A percentile compares a stretch with the other conserved stretches of the same genome.
Conservation (phyloP, 192 early-diverging fungal genomes). For the Irineochytrium annulatum region DNA sequence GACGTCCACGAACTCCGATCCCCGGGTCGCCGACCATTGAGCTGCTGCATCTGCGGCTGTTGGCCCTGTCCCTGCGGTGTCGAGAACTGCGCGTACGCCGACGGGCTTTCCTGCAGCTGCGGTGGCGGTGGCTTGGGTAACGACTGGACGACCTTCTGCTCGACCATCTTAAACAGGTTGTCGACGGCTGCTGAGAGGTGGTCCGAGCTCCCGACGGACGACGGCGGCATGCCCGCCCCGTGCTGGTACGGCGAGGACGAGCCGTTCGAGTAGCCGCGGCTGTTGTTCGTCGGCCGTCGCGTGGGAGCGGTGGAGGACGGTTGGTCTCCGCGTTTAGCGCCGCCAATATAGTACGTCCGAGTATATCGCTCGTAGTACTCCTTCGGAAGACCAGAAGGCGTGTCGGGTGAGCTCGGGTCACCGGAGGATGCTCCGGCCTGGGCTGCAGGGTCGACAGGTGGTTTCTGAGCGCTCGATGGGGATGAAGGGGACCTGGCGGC, state of each 20-base stretch:
- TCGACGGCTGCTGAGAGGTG: conserved; percentile 28
- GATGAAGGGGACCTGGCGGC: no score
- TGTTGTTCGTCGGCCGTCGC: conserved; percentile 2
- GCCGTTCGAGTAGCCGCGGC: neutral
- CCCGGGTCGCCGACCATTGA: neutral
- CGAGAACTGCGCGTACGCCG: no score
- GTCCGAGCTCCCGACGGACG: conserved; percentile 22
- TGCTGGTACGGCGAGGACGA: neutral
- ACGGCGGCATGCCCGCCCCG: neutral
- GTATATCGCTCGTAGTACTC: conserved; percentile 30
- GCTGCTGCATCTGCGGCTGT: neutral
- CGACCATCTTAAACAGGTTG: conserved; percentile 32
- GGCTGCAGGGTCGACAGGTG: no score
- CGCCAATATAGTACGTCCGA: conserved; percentile 30
- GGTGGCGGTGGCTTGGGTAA: no score
- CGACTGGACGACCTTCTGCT: conserved; percentile 29
- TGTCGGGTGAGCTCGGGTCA: no score
- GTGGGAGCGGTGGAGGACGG: no score
- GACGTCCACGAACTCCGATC: conserved; percentile 20
- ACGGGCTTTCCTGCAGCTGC: no score
- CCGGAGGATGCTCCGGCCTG: no score
- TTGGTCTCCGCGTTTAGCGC: no score
- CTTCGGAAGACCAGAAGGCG: conserved; percentile 28
- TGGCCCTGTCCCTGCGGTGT: neutral
- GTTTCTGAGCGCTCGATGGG: no score